A percentile compares a stretch with the other conserved stretches of the same genome.
phyloP scores from a whole-genome alignment of 2,329 filamentous ascomycete genomes.

The Epichloe elymi region DNA sequence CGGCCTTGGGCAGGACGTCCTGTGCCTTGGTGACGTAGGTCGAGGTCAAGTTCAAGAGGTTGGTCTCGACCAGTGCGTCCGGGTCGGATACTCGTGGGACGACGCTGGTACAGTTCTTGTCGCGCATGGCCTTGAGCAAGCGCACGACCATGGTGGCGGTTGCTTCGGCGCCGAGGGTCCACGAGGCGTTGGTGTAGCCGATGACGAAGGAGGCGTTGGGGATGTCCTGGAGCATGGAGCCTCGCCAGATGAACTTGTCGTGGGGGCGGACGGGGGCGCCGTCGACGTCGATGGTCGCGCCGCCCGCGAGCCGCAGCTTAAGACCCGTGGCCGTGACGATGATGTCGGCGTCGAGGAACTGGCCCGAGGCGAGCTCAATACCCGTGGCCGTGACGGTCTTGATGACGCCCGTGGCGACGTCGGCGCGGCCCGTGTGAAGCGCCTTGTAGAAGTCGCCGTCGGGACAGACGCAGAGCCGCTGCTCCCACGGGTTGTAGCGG shows the following conservation, averaged over 20 bases:
- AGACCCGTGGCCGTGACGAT: conserved; percentile 56
- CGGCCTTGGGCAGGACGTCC: neutral
- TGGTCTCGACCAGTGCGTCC: neutral
- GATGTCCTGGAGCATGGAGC: conserved; percentile 46
- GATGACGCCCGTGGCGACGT: conserved; percentile 35
- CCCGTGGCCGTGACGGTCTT: conserved; percentile 30
- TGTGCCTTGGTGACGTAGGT: conserved; percentile 2
- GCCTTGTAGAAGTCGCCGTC: conserved; percentile 38
- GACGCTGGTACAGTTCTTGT: neutral
- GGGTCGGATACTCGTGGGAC: neutral
- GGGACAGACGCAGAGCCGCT: conserved; percentile 55
- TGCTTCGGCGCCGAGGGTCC: conserved; percentile 45
- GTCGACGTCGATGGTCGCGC: conserved; percentile 30
- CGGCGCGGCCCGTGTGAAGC: conserved; percentile 24
- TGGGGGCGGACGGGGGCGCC: conserved; percentile 29
- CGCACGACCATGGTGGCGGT: conserved; percentile 4
- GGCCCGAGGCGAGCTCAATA: conserved; percentile 30
- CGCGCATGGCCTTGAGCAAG: neutral
- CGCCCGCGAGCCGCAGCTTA: conserved; percentile 42
- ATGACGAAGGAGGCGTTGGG: conserved; percentile 46
- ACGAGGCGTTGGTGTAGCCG: conserved; percentile 50
- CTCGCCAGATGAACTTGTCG: conserved; percentile 44
- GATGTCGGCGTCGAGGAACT: conserved; percentile 43
- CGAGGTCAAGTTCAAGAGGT: conserved; percentile 3
- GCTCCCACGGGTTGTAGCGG: conserved; percentile 53